Evolutionary conservation across 2,329 filamentous ascomycete species (phyloP), one percentile per base, ranked within the genome.

Genomic region (Exutisphaerella laricina): DNA sequence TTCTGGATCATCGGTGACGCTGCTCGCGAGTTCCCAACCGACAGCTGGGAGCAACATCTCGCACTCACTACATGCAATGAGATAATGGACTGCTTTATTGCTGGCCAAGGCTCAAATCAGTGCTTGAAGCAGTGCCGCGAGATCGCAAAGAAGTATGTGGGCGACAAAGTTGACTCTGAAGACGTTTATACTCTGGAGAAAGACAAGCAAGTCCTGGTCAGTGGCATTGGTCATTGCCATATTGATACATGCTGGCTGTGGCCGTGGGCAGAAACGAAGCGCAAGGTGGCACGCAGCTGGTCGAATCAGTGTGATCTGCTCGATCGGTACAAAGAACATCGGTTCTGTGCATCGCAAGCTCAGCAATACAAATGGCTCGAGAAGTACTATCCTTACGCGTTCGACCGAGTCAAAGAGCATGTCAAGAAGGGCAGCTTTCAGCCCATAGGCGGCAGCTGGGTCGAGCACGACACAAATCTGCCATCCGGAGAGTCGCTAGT

Each of bases 281-380:
- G 92, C 59, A 98, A 98, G 71, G 84, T 97, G 21, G 89, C 84
- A 14, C 80, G 92, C 33, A 96, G 89, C 7, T 98, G 92, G 92
- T 90, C 88, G 1, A 97, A 88, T 63, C 92, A 98, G 65, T 95
- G 89, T 66, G 84, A 95, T 59, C 71, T 98, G 57, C 88, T 98
- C 76, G 92, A 98, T 48, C 79, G 86, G 23, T 98, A 97, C 54
- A 88, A 89, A 0, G 92, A 98, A 68, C 82, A 94, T 58, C 82
- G 87, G 34, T 98, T 98, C 70, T 82, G 85, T 40, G 88, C 85
- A 60, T 96, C 89, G 1, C 88, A 95, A 62, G 92, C 90, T 13
- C 92, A 98, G 63, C 92, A 98, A 64, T 98, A 87, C 74, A 96
- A 96, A 66, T 98, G 92, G 92, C 75, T 97, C 21, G 88, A 97